Evolutionary conservation across 176 grass and related monocot species (phyloP).

Genomic region (Luzula sylvatica): DNA sequence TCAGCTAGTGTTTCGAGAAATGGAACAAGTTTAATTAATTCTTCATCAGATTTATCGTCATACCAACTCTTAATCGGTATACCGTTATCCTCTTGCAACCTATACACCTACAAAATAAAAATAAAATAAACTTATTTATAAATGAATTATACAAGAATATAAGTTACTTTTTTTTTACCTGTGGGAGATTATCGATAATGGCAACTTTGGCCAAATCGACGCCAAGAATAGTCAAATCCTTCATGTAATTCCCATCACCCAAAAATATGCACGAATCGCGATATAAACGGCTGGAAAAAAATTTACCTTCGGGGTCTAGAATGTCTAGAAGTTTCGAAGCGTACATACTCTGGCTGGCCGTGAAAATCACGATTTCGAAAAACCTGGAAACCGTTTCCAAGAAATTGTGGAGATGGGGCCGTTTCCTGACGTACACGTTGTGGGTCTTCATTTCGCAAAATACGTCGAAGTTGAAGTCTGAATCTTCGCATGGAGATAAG

Average conservation of each 20-base stretch:
- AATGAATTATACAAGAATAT: no score
- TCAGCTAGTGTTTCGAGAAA: conserved; percentile 71
- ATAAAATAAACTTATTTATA: no score
- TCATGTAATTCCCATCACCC: conserved; percentile 72
- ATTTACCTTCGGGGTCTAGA: conserved; percentile 69
- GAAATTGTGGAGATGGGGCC: conserved; percentile 79
- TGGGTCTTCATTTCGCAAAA: conserved; percentile 83
- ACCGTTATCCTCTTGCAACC: conserved; percentile 88
- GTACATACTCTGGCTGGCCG: conserved; percentile 91
- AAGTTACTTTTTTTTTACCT: conserved; percentile 33
- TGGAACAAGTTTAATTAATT: conserved; percentile 66
- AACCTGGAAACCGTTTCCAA: conserved; percentile 70
- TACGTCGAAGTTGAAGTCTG: conserved; percentile 77
- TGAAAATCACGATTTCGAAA: conserved; percentile 96
- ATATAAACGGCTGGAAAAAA: conserved; percentile 68
- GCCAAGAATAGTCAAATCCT: conserved; percentile 80
- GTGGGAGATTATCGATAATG: conserved; percentile 94
- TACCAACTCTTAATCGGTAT: conserved; percentile 99
- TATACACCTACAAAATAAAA: conserved; percentile 63
- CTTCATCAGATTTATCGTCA: conserved; percentile 66
- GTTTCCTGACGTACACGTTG: conserved; percentile 78
- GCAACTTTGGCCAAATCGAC: conserved; percentile 76
- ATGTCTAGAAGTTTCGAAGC: conserved; percentile 81
- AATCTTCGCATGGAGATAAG: conserved; percentile 48
- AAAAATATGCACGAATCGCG: conserved; percentile 88